These are phyloP conservation scores for Stephanodiscus minutulus DNA, from an alignment of 108 stramenopile species.

Conservation along the genomic window DNA sequence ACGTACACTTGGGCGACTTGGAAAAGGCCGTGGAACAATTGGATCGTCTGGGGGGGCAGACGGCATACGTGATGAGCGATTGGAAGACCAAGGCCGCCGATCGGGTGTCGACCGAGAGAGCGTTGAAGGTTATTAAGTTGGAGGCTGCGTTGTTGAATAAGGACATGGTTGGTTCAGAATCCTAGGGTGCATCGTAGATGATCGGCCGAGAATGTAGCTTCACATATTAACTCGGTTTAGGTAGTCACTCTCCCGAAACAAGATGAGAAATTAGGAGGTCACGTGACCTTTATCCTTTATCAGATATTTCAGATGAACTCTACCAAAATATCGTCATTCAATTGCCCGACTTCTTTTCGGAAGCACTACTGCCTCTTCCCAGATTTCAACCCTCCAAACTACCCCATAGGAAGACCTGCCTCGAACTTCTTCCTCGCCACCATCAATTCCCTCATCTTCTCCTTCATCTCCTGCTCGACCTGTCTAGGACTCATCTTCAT, in stretches of 20 bases:
- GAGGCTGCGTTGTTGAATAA: conserved; percentile 84
- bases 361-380: background rate
- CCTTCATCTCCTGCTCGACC: background rate
- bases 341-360: background rate
- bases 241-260: background rate
- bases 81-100: conserved; percentile 74
- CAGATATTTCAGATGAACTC: conserved; percentile 14
- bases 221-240: conserved; percentile 4
- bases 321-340: conserved; percentile 29
- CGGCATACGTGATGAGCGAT: conserved; percentile 72
- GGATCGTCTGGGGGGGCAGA: conserved; percentile 72
- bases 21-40: conserved; percentile 71
- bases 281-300: conserved; percentile 1
- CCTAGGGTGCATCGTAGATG: background rate
- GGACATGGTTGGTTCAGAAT: conserved; percentile 43
- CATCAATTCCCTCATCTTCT: background rate
- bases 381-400: background rate
- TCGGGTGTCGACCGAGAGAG: conserved; percentile 76
- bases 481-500: background rate
- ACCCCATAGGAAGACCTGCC: background rate
- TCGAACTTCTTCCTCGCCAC: conserved; percentile 1
- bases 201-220: conserved; percentile 9
- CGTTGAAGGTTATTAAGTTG: conserved; percentile 79
- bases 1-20: conserved; percentile 76
- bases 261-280: background rate